Percentiles rank a stretch among this genome's conserved stretches.
These are phyloP conservation scores for Podila clonocystis DNA, from an alignment of 192 early-diverging fungal genomes.

Conservation along the genomic window DNA sequence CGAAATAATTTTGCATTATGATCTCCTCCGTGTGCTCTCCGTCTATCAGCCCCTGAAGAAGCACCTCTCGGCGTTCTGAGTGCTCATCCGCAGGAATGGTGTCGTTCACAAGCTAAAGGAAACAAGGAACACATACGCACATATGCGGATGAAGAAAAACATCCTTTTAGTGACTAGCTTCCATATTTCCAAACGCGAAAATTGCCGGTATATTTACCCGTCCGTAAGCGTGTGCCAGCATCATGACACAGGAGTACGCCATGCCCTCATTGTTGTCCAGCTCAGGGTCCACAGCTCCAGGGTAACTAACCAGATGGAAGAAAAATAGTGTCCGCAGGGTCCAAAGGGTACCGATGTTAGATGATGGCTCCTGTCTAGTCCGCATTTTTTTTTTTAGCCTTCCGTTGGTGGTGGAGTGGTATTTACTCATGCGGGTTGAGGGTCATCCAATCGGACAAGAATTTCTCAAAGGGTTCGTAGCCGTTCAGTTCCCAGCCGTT, in stretches of 20 bases:
- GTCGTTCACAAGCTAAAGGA: neutral
- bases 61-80: neutral
- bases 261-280: slow-evolving; percentile 54
- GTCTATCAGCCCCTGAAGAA: neutral
- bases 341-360: neutral
- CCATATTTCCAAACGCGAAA: no score
- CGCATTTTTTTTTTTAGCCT: no score
- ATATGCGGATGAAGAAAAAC: neutral
- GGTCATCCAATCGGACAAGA: slow-evolving; percentile 47
- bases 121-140: neutral
- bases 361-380: no score
- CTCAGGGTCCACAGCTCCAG: slow-evolving; percentile 40
- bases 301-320: slow-evolving; percentile 33
- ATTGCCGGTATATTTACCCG: neutral
- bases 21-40: slow-evolving; percentile 10
- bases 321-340: neutral
- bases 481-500: slow-evolving; percentile 53
- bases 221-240: slow-evolving; percentile 54
- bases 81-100: slow-evolving; percentile 1
- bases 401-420: neutral
- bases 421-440: slow-evolving; percentile 50
- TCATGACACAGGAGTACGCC: slow-evolving; percentile 61
- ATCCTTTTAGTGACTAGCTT: no score
- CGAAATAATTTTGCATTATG: neutral
- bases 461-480: slow-evolving; percentile 54